phyloP scores from a whole-genome alignment of 2,329 filamentous ascomycete species.

The Mycosphaerella arachidis region DNA sequence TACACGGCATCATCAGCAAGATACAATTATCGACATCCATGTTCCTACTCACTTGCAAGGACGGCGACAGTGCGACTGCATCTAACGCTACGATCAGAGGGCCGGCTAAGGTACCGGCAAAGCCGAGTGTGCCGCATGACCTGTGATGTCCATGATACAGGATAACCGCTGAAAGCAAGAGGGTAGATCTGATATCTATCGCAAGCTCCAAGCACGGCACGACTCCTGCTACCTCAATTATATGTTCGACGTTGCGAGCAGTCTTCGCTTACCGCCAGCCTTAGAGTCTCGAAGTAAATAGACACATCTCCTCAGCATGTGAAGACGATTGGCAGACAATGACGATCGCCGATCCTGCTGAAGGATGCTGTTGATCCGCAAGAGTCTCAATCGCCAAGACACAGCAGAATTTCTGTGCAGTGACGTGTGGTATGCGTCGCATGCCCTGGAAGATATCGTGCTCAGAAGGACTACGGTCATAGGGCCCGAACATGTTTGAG shows the following conservation, averaged over 20 bases:
- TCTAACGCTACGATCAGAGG: constrained; percentile 6
- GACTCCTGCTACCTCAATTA: not conserved
- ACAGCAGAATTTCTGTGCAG: not conserved
- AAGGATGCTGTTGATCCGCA: not conserved
- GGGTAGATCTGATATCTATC: too few species aligned
- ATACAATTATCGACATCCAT: not conserved
- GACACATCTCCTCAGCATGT: not conserved
- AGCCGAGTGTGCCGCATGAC: not conserved
- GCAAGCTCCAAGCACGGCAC: not conserved
- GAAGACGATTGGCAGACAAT: not conserved
- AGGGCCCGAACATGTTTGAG: not conserved
- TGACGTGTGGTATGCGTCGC: not conserved
- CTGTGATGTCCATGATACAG: not conserved
- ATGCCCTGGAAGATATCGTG: not conserved
- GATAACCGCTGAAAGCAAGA: not conserved
- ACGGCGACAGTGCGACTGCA: constrained; percentile 2
- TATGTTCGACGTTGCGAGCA: not conserved
- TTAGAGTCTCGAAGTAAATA: not conserved
- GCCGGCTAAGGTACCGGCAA: constrained; percentile 4
- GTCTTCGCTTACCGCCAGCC: not conserved
- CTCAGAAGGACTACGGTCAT: not conserved
- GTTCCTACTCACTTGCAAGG: not conserved
- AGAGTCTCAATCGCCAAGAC: not conserved
- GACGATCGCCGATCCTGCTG: not conserved
- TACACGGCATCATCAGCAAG: not conserved